Conservation (phyloP, 139 green algal species). For the Desmodesmus armatus region DNA sequence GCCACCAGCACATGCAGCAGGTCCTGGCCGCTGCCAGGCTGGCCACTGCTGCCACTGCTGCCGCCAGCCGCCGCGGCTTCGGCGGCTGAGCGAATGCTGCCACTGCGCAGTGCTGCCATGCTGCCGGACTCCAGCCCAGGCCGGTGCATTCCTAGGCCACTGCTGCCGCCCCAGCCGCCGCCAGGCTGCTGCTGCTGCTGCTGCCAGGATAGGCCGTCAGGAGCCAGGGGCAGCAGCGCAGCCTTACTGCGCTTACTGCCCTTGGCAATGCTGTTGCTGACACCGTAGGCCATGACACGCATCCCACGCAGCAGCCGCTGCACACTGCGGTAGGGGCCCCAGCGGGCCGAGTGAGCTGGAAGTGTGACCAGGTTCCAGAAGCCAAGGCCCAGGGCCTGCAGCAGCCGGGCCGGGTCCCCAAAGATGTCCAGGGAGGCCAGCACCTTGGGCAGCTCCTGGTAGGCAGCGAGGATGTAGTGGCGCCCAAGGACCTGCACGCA, state of each 20-base stretch:
- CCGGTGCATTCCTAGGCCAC: not conserved
- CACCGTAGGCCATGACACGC: conserved; percentile 49
- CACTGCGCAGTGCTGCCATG: not conserved
- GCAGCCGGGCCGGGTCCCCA: conserved; percentile 59
- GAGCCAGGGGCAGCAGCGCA: conserved; percentile 51
- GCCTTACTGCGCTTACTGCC: conserved; percentile 49
- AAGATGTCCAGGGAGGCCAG: conserved; percentile 68
- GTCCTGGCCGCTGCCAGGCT: conserved; percentile 2
- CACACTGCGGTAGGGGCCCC: conserved; percentile 19
- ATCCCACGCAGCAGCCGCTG: conserved; percentile 35
- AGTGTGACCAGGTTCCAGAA: conserved; percentile 65
- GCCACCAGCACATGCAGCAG: conserved; percentile 39
- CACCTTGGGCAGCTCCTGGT: conserved; percentile 71
- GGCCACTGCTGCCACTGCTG: not conserved
- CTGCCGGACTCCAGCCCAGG: not conserved
- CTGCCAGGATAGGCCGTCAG: conserved; percentile 21
- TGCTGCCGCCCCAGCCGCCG: not conserved
- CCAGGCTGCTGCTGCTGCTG: conserved; percentile 33
- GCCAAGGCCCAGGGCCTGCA: conserved; percentile 54
- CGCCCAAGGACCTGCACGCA: conserved; percentile 48
- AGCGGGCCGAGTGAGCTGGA: conserved; percentile 49
- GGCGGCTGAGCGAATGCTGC: conserved; percentile 13
- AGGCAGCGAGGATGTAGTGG: conserved; percentile 76
- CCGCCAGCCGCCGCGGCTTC: not conserved
- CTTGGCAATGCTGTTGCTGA: conserved; percentile 60